Evolutionary conservation across 371 early-diverging fungal genomes (phyloP).

Genomic region (Haplosporangium sp.): DNA sequence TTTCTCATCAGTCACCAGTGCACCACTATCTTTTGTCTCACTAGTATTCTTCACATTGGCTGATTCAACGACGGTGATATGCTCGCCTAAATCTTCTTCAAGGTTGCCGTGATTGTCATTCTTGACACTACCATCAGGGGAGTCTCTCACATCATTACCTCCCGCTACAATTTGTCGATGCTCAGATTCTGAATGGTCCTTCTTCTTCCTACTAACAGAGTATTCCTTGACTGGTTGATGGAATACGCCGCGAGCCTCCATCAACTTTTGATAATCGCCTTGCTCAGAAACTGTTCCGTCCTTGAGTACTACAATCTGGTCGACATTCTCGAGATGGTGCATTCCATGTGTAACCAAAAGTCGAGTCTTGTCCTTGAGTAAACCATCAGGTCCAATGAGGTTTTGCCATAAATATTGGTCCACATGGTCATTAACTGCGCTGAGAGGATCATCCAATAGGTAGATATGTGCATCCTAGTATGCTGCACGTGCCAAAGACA

Average conservation of each 20-base stretch:
- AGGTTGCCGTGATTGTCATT: too few relatives aligned
- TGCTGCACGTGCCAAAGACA: conserved; percentile 67
- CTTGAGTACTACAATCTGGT: conserved; percentile 79
- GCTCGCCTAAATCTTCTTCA: too few relatives aligned
- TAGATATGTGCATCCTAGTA: conserved; percentile 68
- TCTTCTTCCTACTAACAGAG: conserved; percentile 4
- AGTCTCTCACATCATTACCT: too few relatives aligned
- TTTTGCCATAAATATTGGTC: conserved; percentile 76
- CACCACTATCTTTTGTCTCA: too few relatives aligned
- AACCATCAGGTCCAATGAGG: conserved; percentile 83
- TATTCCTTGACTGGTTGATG: conserved; percentile 61
- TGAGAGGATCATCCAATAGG: conserved; percentile 57
- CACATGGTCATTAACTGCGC: too few relatives aligned
- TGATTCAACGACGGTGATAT: too few relatives aligned
- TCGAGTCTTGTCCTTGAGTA: conserved; percentile 83
- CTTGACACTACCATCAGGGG: too few relatives aligned
- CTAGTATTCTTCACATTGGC: too few relatives aligned
- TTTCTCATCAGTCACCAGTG: too few relatives aligned
- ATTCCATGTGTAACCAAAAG: conserved; percentile 59
- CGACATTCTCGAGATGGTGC: conserved; percentile 74
- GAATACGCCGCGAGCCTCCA: conserved; percentile 55
- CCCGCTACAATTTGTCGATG: too few relatives aligned
- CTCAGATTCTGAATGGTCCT: too few relatives aligned
- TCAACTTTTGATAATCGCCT: conserved; percentile 61
- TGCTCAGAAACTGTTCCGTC: conserved; percentile 80